These are phyloP conservation scores for Claviceps sp. DNA, from an alignment of 2,329 filamentous ascomycete species.

Conservation along the genomic window DNA sequence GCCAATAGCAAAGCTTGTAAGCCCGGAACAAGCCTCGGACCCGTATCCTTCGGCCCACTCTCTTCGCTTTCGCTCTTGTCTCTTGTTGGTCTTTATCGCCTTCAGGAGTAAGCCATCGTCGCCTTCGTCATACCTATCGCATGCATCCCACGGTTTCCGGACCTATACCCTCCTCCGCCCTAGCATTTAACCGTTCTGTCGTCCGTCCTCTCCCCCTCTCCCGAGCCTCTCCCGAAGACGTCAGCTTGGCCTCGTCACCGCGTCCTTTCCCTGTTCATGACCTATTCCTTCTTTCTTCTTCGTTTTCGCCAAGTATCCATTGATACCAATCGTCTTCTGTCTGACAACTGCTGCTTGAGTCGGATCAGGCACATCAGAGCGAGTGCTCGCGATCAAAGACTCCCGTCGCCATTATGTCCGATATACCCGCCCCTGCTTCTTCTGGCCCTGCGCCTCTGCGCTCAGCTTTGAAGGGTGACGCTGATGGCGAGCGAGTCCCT, in stretches of 20 bases:
- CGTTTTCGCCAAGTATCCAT: not conserved
- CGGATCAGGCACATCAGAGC: not conserved
- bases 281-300: not conserved
- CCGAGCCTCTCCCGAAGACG: not conserved
- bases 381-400: not conserved
- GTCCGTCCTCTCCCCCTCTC: not conserved
- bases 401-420: constrained; percentile 13
- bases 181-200: no score
- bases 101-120: no score
- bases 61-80: no score
- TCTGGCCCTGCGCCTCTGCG: constrained; percentile 21
- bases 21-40: no score
- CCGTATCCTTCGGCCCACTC: no score
- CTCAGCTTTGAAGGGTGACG: constrained; percentile 31
- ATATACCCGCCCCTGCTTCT: constrained; percentile 9
- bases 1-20: no score
- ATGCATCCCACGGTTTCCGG: no score
- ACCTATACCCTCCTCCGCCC: no score
- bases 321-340: not conserved
- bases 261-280: not conserved
- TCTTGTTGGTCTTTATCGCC: no score
- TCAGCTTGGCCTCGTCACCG: not conserved
- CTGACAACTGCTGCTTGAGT: not conserved
- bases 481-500: constrained; percentile 24
- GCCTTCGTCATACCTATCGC: no score